phyloP scores from a whole-genome alignment of 2,329 filamentous ascomycete species.

The Cladosporium sp. region DNA sequence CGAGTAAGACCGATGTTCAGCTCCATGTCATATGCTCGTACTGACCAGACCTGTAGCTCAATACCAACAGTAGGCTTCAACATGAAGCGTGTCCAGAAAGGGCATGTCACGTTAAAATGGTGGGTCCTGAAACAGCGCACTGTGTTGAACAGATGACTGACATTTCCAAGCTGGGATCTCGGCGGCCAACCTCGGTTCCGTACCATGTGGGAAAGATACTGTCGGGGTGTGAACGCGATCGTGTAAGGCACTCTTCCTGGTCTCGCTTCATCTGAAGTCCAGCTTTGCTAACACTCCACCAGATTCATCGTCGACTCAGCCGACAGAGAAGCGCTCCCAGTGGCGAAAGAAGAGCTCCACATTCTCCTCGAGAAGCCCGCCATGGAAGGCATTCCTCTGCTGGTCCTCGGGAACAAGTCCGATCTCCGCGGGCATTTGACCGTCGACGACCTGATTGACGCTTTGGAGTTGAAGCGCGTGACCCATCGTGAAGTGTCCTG shows the following conservation, averaged over 20 bases:
- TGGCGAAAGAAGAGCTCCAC: conserved; percentile 90
- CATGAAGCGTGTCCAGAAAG: conserved; percentile 96
- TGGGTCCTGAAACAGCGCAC: conserved; percentile 26
- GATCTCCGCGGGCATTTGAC: conserved; percentile 87
- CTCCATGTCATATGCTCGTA: too few relatives aligned
- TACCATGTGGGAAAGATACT: conserved; percentile 99
- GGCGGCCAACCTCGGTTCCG: conserved; percentile 95
- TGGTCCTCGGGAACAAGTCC: conserved; percentile 96
- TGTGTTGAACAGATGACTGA: conserved; percentile 20
- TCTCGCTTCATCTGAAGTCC: background rate
- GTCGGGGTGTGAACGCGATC: conserved; percentile 93
- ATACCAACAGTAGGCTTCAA: conserved; percentile 99
- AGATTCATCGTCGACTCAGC: conserved; percentile 96
- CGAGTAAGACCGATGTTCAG: conserved; percentile 63
- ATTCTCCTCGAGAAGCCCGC: conserved; percentile 79
- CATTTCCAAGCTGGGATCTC: conserved; percentile 73
- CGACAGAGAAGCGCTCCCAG: conserved; percentile 72
- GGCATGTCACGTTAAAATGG: conserved; percentile 97
- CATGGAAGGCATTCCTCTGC: conserved; percentile 82
- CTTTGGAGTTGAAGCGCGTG: conserved; percentile 83
- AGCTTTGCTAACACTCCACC: conserved; percentile 9
- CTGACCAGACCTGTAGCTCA: conserved; percentile 61
- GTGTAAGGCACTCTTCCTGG: conserved; percentile 52
- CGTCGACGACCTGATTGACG: conserved; percentile 93
- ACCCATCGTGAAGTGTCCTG: conserved; percentile 93